These are phyloP conservation scores for Neofusicoccum sp. DNA, from an alignment of 2,329 filamentous ascomycete species.

Conservation along the genomic window DNA sequence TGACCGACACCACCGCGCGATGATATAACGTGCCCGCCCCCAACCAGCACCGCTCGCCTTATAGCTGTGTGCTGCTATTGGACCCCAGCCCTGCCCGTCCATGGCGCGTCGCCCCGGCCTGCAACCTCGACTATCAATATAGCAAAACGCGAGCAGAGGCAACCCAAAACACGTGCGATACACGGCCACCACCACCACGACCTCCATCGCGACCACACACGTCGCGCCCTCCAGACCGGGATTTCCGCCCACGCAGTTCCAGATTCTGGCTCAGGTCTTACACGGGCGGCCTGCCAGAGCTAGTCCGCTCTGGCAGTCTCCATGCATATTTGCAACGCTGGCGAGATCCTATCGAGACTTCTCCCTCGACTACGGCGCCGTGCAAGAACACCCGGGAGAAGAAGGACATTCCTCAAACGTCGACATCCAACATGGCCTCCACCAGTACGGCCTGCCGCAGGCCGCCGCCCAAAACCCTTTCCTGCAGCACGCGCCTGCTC, in stretches of 20 bases:
- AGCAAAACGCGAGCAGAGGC: constrained; percentile 37
- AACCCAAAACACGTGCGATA: constrained; percentile 47
- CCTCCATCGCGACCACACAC: constrained; percentile 42
- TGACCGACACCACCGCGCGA: constrained; percentile 25
- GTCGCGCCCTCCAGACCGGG: constrained; percentile 11
- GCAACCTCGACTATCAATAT: constrained; percentile 38
- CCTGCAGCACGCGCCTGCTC: constrained; percentile 31
- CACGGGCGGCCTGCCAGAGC: constrained; percentile 51
- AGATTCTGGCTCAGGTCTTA: constrained; percentile 44
- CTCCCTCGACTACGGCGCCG: constrained; percentile 48
- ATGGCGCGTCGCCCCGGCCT: constrained; percentile 39
- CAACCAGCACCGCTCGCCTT: constrained; percentile 32
- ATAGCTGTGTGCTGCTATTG: constrained; percentile 38
- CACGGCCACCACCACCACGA: constrained; percentile 35
- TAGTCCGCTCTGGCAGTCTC: constrained; percentile 54
- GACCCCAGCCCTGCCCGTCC: constrained; percentile 35
- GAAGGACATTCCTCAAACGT: constrained; percentile 46
- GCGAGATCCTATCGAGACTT: constrained; percentile 50
- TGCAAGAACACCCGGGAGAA: constrained; percentile 47
- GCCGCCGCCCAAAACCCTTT: constrained; percentile 29
- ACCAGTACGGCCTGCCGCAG: constrained; percentile 35
- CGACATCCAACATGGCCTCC: constrained; percentile 44
- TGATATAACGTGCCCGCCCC: constrained; percentile 38
- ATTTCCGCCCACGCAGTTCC: constrained; percentile 5
- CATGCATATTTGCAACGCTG: constrained; percentile 54